Evolutionary conservation across 768 basidiomycete species (phyloP), one percentile per base, ranked within the genome.

Genomic region (Sporobolomyces phaffii): DNA sequence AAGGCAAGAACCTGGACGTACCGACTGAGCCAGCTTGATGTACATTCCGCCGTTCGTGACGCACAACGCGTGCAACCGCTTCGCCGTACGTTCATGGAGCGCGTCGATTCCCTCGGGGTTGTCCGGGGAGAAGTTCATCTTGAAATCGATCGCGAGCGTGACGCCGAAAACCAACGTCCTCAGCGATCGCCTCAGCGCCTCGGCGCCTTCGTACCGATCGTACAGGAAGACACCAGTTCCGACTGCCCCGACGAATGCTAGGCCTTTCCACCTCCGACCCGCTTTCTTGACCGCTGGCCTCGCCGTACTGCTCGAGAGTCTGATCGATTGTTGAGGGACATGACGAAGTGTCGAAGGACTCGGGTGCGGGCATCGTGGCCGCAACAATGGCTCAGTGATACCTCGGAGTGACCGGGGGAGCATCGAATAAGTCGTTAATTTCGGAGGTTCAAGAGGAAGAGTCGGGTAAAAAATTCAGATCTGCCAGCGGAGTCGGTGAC

Each of bases 11-110:
- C 8, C 11, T 20, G 14, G 53, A 28, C 54, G 26, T 15, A 56
- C 54, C 3, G 54, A 54, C 15, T 36, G 62, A 40, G 87, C 89
- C 49, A 90, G 86, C 77, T 91, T 90, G 73, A 91, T 88, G 76
- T 90, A 91, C 4, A 91, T 79, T 9, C 89, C 74, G 10, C 89
- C 88, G 77, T 94, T 94, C 44, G 84, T 83, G 0, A 84, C 86
- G 73, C 91, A 84, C 50, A 96, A 81, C 75, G 86, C 79, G 68
- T 84, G 86, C 64, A 97, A 80, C 59, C 90, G 80, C 24, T 85
- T 81, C 0, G 90, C 91, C 14, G 92, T 89, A 48, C 93, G 84
- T 70, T 89, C 84, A 69, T 97, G 93, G 3, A 97, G 79, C 31
- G 84, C 81, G 9, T 89, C 87, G 74, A 94, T 92, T 56, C 81